These are phyloP conservation scores for Eimeria nieschulzi DNA, from an alignment of 169 alveolate species.

Conservation along the genomic window DNA sequence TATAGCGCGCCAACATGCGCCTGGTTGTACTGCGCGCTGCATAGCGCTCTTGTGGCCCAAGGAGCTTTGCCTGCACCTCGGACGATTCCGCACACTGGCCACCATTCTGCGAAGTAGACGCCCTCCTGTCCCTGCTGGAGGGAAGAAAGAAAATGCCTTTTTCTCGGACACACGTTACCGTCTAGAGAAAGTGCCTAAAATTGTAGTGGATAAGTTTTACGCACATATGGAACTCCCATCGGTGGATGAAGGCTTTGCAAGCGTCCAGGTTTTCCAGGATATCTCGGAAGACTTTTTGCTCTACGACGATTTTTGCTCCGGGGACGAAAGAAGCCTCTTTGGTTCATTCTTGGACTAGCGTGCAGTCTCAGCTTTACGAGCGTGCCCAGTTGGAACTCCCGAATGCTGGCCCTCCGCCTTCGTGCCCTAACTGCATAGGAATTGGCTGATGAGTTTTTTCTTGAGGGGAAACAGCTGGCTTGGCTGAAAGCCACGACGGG, in stretches of 20 bases:
- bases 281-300: constrained; percentile 22
- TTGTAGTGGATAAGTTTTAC: constrained; percentile 58
- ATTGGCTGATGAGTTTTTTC: no score
- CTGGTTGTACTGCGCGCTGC: constrained; percentile 10
- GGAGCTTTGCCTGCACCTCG: constrained; percentile 65
- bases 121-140: not conserved
- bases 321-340: constrained; percentile 13
- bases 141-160: not conserved
- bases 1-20: constrained; percentile 47
- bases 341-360: constrained; percentile 37
- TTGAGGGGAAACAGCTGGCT: no score
- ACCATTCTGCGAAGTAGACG: not conserved
- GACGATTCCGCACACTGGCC: constrained; percentile 44
- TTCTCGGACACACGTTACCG: constrained; percentile 51
- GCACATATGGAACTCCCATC: constrained; percentile 71
- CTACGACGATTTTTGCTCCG: constrained; percentile 41
- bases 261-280: constrained; percentile 23
- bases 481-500: no score
- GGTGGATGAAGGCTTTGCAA: constrained; percentile 18
- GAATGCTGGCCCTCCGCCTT: no score
- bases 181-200: constrained; percentile 26
- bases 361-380: no score
- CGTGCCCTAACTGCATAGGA: no score
- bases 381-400: no score
- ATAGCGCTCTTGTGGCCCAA: constrained; percentile 67